Base-by-base conservation (phyloP, 345 rosid species). In the Aegle marmelos region DNA sequence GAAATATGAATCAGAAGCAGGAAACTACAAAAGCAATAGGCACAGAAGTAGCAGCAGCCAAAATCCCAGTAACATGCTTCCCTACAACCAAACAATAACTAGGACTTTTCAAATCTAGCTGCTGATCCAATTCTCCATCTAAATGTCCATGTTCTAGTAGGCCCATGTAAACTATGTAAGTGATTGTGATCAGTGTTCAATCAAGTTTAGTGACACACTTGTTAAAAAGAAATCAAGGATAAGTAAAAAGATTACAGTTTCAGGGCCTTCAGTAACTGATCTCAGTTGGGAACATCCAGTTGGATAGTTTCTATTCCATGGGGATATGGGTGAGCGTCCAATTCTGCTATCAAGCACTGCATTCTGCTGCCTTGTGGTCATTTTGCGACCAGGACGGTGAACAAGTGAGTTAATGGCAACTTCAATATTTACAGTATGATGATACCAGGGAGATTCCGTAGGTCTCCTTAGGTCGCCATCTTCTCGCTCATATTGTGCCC, bases 211-310 rank as follows among this genome's bases (percentile, higher is more conserved):
- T 6, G 25, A 73, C 8, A 17, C 56, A 41, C 14, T 30, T 5
- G 30, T 13, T 7, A 60, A 27, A 22, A 37, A 41, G 45, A 28
- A 75, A 64, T 48, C 21, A 27, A 74, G 6, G 64, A 28, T 30
- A 16, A 37, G 57, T 2, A 45, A 11, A 45, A 54, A 64, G 30
- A n/a, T 74, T 79, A 82, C 85, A 67, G 70, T 70, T 69, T 71
- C 76, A 24, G 79, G 58, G 76, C 79, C 78, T 58, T 30, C 70
- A 54, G 57, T 66, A 65, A 72, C 56, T 59, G 86, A 63, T 81
- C 76, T 69, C 34, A 10, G 58, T 48, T 63, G 78, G 36, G 86
- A 75, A 73, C 82, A 59, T 74, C 72, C 79, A 24, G 76, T 50
- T 9, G 79, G 54, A 76, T 58, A 21, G 30, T 79, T 76, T 56